Percentiles rank a stretch among this genome's conserved stretches.
Evolutionary conservation across 768 basidiomycete species (phyloP).

Genomic region (Trametes cinnabarina): DNA sequence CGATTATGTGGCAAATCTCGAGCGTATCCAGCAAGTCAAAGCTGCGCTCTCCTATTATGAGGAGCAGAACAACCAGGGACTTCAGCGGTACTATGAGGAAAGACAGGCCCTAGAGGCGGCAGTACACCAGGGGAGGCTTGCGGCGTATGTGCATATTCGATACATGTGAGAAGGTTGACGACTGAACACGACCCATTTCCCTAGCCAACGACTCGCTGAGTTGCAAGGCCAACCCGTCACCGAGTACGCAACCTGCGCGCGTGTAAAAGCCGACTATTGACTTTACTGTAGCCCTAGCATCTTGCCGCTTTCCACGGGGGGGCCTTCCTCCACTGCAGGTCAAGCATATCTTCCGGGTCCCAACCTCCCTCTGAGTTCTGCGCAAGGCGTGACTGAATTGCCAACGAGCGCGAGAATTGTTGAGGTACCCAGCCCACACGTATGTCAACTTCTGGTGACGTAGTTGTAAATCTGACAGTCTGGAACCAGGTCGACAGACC

Average conservation of each 20-base stretch:
- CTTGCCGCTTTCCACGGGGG: neutral
- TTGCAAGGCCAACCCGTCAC: neutral
- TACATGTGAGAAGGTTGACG: neutral
- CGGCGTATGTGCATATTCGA: conserved; percentile 35
- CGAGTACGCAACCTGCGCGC: neutral
- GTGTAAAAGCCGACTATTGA: neutral
- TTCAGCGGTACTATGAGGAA: conserved; percentile 32
- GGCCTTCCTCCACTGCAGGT: neutral
- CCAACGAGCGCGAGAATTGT: conserved; percentile 37
- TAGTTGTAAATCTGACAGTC: neutral
- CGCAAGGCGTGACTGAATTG: neutral
- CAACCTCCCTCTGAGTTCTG: neutral
- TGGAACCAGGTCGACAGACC: neutral
- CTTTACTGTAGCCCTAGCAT: neutral
- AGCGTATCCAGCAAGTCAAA: conserved; percentile 33
- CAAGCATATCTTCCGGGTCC: neutral
- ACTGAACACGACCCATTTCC: neutral
- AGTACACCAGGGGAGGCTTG: conserved; percentile 44
- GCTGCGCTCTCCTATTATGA: conserved; percentile 35
- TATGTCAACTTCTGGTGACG: neutral
- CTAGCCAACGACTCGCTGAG: conserved; percentile 8
- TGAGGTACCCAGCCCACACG: conserved; percentile 20
- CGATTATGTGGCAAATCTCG: conserved; percentile 31
- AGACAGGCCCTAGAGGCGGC: conserved; percentile 35
- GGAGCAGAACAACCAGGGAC: conserved; percentile 41